Evolutionary conservation across 2,329 filamentous ascomycete species (phyloP), one percentile per base, ranked within the genome.

Genomic region (Sordariomycetes sp.): DNA sequence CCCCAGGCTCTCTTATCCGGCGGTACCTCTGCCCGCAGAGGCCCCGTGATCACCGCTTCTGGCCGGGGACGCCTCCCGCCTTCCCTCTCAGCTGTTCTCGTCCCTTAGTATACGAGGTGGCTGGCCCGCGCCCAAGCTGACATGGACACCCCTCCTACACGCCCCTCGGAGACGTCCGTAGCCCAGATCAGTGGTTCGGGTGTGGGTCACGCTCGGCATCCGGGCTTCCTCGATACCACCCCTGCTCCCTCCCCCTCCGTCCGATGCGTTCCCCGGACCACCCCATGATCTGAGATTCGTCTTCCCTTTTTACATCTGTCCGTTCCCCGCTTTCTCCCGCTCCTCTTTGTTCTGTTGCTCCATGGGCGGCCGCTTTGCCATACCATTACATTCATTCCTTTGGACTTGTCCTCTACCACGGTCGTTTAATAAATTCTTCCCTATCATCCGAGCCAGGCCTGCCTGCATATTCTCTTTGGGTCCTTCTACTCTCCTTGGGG

Each of bases 381-480:
- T 52, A 51, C 46, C 50, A 35, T 37, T 57, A 32, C 56, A 53
- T 53, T 28, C 56, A 53, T 25, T 58, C 55, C 43, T 57, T 53
- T 32, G 28, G 8, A 32, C 28, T 32, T 32, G 4, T 32, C 28
- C 4, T 32, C 28, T 8, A 4, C 4, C 28, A 32, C 28, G 28
- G 8, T 32, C 28, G 28, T 32, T n/a, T 32, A 32, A 32, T 8
- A 32, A 32, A 8, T 8, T 4, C 28, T 32, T 32, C 28, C 28
- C 8, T 32, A 8, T 32, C 28, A 32, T 32, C 28, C 4, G 28
- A 32, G 28, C 28, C 28, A 32, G 8, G 4, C 28, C 28, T 4
- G 8, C 28, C 28, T 32, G 28, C 28, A 4, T 25, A 24, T 22
- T 35, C 43, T 59, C 57, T 51, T 40, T 51, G 22, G 35, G 32